Evolutionary conservation across 805 yeast species (phyloP), one percentile per base, ranked within the genome.

Genomic region (Diddensiella transvaalensis): DNA sequence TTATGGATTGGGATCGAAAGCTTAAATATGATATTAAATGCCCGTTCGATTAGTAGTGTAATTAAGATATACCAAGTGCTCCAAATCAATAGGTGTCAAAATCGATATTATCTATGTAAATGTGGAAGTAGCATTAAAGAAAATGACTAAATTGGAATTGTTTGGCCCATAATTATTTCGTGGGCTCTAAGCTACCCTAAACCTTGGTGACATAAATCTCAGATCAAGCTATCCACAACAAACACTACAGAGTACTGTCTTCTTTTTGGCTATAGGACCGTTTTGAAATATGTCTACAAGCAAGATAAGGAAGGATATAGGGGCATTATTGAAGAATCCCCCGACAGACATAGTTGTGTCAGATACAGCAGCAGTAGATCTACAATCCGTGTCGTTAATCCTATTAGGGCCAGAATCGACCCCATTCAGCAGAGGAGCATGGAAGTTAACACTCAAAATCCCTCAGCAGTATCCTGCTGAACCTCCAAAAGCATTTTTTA

Each of bases 1-100:
- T 87, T 51, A 87, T 82, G 50, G 68, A 73, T 56, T 62, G 73
- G 60, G 59, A 63, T 37, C 66, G 68, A 26, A 52, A 42, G 22
- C 61, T 66, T 44, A 67, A 67, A 58, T 67, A 58, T 52, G 38
- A 35, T 35, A 35, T 18, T 18, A 35, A 15, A 8, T 35, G 38
- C 38, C 15, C 21, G 8, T 15, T 35, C 32, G 32, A 29, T 10
- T 10, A 29, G 10, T 10, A 13, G 11, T 29, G 13, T 29, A 13
- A 29, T 29, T 29, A n/a, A n/a, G n/a, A n/a, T n/a, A n/a, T n/a
- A n/a, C n/a, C n/a, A n/a, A n/a, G n/a, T n/a, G n/a, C n/a, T n/a
- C n/a, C n/a, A n/a, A n/a, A n/a, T n/a, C n/a, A n/a, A n/a, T n/a
- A n/a, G n/a, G n/a, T n/a, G n/a, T n/a, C n/a, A n/a, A n/a, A n/a